phyloP scores from a whole-genome alignment of 208 protist genomes.

The Leptomonas seymouri region DNA sequence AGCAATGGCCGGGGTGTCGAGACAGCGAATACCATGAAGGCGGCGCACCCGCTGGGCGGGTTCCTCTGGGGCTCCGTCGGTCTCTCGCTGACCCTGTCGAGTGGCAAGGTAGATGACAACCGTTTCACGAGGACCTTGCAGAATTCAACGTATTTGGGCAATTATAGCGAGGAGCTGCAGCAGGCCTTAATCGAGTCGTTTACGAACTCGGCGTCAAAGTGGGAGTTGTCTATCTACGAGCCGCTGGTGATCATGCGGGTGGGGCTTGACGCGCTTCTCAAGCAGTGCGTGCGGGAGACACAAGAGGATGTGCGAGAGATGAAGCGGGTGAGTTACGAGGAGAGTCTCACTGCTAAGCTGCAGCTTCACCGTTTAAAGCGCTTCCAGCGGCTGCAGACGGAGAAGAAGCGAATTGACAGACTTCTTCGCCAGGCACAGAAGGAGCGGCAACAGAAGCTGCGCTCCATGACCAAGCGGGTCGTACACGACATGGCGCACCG shows the following conservation, averaged over 20 bases:
- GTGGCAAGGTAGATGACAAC: slow-evolving; percentile 58
- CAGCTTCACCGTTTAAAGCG: slow-evolving; percentile 56
- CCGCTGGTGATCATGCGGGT: slow-evolving; percentile 77
- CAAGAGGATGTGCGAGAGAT: slow-evolving; percentile 57
- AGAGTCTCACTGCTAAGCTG: slow-evolving; percentile 24
- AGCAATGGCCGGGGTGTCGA: slow-evolving; percentile 4
- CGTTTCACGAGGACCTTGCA: slow-evolving; percentile 36
- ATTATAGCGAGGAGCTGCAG: slow-evolving; percentile 55
- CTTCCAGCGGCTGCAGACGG: slow-evolving; percentile 56
- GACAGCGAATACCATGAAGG: slow-evolving; percentile 30
- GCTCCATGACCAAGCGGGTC: slow-evolving; percentile 53
- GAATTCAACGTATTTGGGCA: slow-evolving; percentile 36
- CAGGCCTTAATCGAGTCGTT: slow-evolving; percentile 58
- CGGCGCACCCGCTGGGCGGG: slow-evolving; percentile 60
- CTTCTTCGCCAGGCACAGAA: slow-evolving; percentile 44
- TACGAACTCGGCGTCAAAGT: slow-evolving; percentile 59
- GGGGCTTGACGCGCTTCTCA: slow-evolving; percentile 60
- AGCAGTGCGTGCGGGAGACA: slow-evolving; percentile 72
- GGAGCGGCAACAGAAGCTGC: slow-evolving; percentile 44
- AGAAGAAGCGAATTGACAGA: slow-evolving; percentile 60
- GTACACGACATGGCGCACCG: slow-evolving; percentile 38
- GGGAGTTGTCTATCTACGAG: slow-evolving; percentile 62
- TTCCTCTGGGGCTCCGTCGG: slow-evolving; percentile 87
- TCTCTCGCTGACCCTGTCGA: slow-evolving; percentile 73
- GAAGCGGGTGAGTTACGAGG: slow-evolving; percentile 38